These are phyloP conservation scores for Trichoderma sp. DNA, from an alignment of 2,329 filamentous ascomycete species.

Conservation along the genomic window DNA sequence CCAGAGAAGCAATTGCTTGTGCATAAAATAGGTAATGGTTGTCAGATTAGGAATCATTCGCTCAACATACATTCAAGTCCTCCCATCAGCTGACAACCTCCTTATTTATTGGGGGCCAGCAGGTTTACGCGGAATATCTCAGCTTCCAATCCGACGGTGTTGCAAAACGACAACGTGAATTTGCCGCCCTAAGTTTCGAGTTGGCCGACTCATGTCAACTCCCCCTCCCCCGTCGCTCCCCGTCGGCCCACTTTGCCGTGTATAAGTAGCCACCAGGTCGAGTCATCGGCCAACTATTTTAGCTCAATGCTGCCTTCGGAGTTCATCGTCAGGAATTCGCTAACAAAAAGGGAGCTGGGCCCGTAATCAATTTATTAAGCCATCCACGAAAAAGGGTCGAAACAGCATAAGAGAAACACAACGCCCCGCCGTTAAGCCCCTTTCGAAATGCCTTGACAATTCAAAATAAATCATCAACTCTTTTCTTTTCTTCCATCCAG, in stretches of 20 bases:
- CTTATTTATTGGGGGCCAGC: neutral
- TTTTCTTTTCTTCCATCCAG: neutral
- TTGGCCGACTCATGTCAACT: neutral
- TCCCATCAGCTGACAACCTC: neutral
- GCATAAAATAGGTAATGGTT: neutral
- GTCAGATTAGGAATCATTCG: neutral
- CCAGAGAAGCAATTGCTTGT: neutral
- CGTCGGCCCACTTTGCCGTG: neutral
- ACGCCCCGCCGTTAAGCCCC: neutral
- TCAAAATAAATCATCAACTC: too few relatives aligned
- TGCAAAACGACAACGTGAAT: neutral
- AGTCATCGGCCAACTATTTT: constrained; percentile 4
- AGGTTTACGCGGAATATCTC: neutral
- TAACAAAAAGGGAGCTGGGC: neutral
- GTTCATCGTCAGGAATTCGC: neutral
- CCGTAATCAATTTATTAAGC: neutral
- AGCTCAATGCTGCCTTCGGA: neutral
- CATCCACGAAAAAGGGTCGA: neutral
- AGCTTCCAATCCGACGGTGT: neutral
- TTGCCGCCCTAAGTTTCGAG: neutral
- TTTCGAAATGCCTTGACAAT: neutral
- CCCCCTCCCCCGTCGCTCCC: neutral
- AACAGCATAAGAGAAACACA: neutral
- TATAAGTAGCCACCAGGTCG: neutral
- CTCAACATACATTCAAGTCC: neutral